These are phyloP conservation scores for Scleromitrula shiraiana DNA, from an alignment of 2,329 filamentous ascomycete species.

Conservation along the genomic window DNA sequence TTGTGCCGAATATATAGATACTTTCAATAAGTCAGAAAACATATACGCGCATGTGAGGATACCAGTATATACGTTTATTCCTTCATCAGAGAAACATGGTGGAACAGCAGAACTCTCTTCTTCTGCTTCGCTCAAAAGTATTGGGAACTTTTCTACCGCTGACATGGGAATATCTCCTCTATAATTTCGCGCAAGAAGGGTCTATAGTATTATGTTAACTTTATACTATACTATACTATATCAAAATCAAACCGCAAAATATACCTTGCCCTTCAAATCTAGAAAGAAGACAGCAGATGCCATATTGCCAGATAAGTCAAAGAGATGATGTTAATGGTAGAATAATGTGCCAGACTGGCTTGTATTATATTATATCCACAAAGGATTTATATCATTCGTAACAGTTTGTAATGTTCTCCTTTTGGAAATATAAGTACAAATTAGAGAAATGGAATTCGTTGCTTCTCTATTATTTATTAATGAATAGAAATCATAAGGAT, in stretches of 20 bases:
- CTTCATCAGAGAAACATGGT: conserved; percentile 96
- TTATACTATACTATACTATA: conserved; percentile 4
- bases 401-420: not conserved
- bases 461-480: not conserved
- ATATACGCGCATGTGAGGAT: conserved; percentile 3
- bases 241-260: conserved; percentile 18
- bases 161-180: conserved; percentile 98
- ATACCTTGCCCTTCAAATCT: conserved; percentile 98
- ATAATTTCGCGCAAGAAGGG: conserved; percentile 96
- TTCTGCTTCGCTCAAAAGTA: conserved; percentile 94
- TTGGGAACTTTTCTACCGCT: conserved; percentile 93
- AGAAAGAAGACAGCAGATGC: conserved; percentile 97
- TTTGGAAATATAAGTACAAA: not conserved
- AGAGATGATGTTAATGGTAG: not conserved
- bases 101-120: conserved; percentile 97
- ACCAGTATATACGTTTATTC: conserved; percentile 70
- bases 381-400: conserved; percentile 18
- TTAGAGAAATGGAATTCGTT: not conserved
- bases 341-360: conserved; percentile 14
- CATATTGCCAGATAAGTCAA: conserved; percentile 47
- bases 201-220: conserved; percentile 45
- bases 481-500: too few species aligned
- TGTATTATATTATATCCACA: conserved; percentile 10
- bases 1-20: conserved; percentile 99
- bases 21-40: conserved; percentile 36